phyloP scores from a whole-genome alignment of 2,329 filamentous ascomycete genomes.

The Colletotrichum godetiae region DNA sequence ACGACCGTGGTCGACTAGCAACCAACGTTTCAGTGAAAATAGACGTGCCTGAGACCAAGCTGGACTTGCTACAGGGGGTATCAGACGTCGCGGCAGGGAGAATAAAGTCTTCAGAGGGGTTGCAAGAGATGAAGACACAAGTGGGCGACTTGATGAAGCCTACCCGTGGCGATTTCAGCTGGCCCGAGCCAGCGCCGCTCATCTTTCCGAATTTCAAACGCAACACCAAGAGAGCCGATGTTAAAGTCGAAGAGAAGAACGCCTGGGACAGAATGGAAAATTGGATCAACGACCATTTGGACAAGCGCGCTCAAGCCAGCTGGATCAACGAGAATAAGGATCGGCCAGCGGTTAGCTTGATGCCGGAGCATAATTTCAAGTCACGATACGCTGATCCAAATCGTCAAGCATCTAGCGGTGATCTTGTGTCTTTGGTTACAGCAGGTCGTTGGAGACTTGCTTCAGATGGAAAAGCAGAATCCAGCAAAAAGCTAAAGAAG shows the following conservation, averaged over 20 bases:
- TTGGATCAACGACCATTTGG: conserved; percentile 38
- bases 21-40: conserved; percentile 45
- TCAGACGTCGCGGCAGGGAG: background rate
- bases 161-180: conserved; percentile 50
- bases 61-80: background rate
- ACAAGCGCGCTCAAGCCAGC: conserved; percentile 37
- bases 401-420: conserved; percentile 41
- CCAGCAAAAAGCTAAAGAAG: background rate
- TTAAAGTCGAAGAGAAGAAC: conserved; percentile 34
- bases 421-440: conserved; percentile 40
- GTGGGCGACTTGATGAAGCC: conserved; percentile 24
- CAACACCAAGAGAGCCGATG: background rate
- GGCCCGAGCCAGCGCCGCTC: conserved; percentile 59
- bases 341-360: conserved; percentile 35
- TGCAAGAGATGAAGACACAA: background rate
- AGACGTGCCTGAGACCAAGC: rapidly evolving
- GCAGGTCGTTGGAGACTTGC: conserved; percentile 32
- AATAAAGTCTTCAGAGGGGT: background rate
- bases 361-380: conserved; percentile 39
- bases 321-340: conserved; percentile 38
- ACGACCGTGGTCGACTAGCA: conserved; percentile 36
- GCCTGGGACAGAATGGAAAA: conserved; percentile 34
- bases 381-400: conserved; percentile 43
- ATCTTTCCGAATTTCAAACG: conserved; percentile 51
- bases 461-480: background rate